phyloP scores from a whole-genome alignment of 2,329 filamentous ascomycete genomes.

The Exophiala calicioides region DNA sequence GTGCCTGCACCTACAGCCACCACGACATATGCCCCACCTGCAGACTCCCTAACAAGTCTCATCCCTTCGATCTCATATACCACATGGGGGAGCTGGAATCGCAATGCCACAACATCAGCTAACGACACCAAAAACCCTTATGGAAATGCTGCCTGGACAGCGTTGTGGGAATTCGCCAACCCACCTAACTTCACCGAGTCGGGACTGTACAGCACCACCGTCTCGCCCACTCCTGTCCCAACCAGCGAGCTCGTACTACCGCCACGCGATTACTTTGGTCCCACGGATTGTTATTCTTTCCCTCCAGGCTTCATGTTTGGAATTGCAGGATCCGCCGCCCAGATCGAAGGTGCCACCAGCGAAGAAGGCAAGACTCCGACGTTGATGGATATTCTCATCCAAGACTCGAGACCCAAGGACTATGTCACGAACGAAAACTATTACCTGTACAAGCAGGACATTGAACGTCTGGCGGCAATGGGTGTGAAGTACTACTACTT shows the following conservation, averaged over 20 bases:
- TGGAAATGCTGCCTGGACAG: slow-evolving; percentile 41
- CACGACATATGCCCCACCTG: slow-evolving; percentile 34
- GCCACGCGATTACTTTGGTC: slow-evolving; percentile 53
- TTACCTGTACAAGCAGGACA: slow-evolving; percentile 53
- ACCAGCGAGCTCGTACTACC: slow-evolving; percentile 58
- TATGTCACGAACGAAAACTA: slow-evolving; percentile 55
- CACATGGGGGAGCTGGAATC: slow-evolving; percentile 40
- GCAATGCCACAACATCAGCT: slow-evolving; percentile 33
- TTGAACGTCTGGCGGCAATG: slow-evolving; percentile 41
- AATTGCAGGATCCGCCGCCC: slow-evolving; percentile 44
- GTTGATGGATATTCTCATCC: slow-evolving; percentile 42
- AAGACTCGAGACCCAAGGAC: slow-evolving; percentile 40
- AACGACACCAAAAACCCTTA: slow-evolving; percentile 36
- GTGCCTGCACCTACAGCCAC: slow-evolving; percentile 36
- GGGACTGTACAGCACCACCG: slow-evolving; percentile 50
- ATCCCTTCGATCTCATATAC: slow-evolving; percentile 33
- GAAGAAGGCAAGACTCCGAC: slow-evolving; percentile 42
- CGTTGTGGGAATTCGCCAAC: slow-evolving; percentile 36
- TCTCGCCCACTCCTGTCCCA: slow-evolving; percentile 56
- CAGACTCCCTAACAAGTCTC: slow-evolving; percentile 32
- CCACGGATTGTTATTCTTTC: slow-evolving; percentile 36
- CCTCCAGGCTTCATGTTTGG: slow-evolving; percentile 47
- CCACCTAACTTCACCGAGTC: slow-evolving; percentile 38
- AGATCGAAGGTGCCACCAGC: slow-evolving; percentile 48
- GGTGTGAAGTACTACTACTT: slow-evolving; percentile 46